Evolutionary conservation across 2,329 filamentous ascomycete genomes (phyloP).

Genomic region (Fusarium sororula): DNA sequence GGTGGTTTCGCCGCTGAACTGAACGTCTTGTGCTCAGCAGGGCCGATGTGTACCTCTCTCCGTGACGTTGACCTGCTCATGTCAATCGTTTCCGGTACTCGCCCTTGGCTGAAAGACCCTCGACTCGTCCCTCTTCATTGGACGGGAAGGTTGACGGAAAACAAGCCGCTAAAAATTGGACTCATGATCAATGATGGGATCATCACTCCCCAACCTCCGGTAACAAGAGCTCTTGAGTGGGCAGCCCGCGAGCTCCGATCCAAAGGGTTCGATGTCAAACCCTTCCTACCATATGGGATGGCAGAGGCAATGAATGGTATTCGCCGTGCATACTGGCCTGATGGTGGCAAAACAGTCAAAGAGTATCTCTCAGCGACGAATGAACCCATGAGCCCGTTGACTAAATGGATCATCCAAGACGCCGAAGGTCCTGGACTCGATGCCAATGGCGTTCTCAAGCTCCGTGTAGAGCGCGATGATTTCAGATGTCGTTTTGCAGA

Average conservation of each 20-base stretch:
- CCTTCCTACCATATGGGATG: slow-evolving; percentile 13
- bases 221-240: slow-evolving; percentile 49
- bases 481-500: slow-evolving; percentile 45
- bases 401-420: slow-evolving; percentile 36
- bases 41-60: slow-evolving; percentile 46
- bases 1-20: slow-evolving; percentile 44
- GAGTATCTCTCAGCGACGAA: slow-evolving; percentile 30
- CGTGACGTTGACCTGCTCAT: slow-evolving; percentile 50
- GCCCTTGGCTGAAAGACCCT: slow-evolving; percentile 46
- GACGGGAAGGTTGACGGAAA: slow-evolving; percentile 3
- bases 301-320: slow-evolving; percentile 27
- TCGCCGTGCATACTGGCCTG: slow-evolving; percentile 36
- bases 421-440: slow-evolving; percentile 11
- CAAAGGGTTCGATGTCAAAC: not conserved
- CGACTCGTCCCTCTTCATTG: slow-evolving; percentile 45
- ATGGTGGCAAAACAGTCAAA: slow-evolving; percentile 32
- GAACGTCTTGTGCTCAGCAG: slow-evolving; percentile 47
- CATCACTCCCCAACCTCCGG: slow-evolving; percentile 51
- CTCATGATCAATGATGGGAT: slow-evolving; percentile 52
- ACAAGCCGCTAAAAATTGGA: slow-evolving; percentile 49
- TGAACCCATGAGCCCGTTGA: slow-evolving; percentile 44
- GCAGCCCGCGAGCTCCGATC: slow-evolving; percentile 14
- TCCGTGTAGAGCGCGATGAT: slow-evolving; percentile 39
- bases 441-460: slow-evolving; percentile 34
- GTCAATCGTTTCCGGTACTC: slow-evolving; percentile 29